Percentiles rank a stretch among this genome's conserved stretches.
phyloP scores from a whole-genome alignment of 192 early-diverging fungal species.

The Umbelopsis ramanniana region DNA sequence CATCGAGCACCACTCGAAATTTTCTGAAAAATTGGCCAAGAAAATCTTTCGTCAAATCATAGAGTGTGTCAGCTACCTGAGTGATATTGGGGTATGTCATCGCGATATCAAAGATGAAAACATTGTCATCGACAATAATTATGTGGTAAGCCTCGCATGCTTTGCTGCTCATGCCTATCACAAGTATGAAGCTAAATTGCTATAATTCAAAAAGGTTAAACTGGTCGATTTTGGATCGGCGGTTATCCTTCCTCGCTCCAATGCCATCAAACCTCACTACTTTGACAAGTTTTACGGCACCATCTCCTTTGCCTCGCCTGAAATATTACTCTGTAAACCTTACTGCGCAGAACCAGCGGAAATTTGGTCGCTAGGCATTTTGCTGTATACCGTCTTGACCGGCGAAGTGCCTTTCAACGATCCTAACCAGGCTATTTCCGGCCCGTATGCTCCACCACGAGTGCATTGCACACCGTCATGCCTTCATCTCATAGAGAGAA shows the following conservation, averaged over 20 bases:
- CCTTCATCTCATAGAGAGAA: slow-evolving; percentile 61
- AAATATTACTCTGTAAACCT: slow-evolving; percentile 61
- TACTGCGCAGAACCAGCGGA: slow-evolving; percentile 65
- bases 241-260: slow-evolving; percentile 49
- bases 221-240: slow-evolving; percentile 76
- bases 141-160: slow-evolving; percentile 31
- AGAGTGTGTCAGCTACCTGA: slow-evolving; percentile 54
- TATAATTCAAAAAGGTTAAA: slow-evolving; percentile 58
- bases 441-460: slow-evolving; percentile 50
- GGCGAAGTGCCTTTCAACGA: slow-evolving; percentile 67
- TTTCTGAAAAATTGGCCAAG: slow-evolving; percentile 58
- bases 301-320: slow-evolving; percentile 69
- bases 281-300: slow-evolving; percentile 69
- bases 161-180: not conserved
- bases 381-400: slow-evolving; percentile 69
- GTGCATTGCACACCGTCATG: slow-evolving; percentile 52
- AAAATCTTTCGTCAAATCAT: slow-evolving; percentile 65
- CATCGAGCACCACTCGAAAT: slow-evolving; percentile 59
- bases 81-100: slow-evolving; percentile 55
- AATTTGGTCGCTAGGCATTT: slow-evolving; percentile 70
- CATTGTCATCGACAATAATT: slow-evolving; percentile 65
- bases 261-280: slow-evolving; percentile 23
- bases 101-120: slow-evolving; percentile 76
- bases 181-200: not conserved
- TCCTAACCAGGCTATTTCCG: slow-evolving; percentile 53